These are phyloP conservation scores for Neospermospora avenae DNA, from an alignment of 2,329 filamentous ascomycete genomes.

Conservation along the genomic window DNA sequence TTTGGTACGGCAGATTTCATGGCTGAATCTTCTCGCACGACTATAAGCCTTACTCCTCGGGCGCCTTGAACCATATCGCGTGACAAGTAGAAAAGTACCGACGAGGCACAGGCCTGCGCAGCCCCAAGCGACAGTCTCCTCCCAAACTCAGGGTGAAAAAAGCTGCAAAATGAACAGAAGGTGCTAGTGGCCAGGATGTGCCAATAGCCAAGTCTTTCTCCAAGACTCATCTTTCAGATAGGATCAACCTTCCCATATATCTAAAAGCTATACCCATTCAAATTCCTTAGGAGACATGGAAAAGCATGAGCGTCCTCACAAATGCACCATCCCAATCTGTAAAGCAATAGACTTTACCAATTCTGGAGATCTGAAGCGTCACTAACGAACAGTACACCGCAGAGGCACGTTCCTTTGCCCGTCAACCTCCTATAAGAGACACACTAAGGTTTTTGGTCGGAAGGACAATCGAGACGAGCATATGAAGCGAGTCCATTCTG, in stretches of 20 bases:
- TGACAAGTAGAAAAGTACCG: neutral
- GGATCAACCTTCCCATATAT: neutral
- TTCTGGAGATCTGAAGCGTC: slow-evolving; percentile 12
- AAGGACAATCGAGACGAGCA: slow-evolving; percentile 17
- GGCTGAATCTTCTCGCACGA: too few species aligned
- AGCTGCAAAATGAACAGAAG: neutral
- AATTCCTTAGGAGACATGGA: slow-evolving; percentile 12
- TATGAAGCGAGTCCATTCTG: slow-evolving; percentile 9
- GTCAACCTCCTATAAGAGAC: slow-evolving; percentile 9
- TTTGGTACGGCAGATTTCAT: too few species aligned
- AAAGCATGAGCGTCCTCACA: slow-evolving; percentile 16
- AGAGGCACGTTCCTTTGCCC: slow-evolving; percentile 9
- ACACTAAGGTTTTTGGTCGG: slow-evolving; percentile 7
- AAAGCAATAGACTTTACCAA: slow-evolving; percentile 11
- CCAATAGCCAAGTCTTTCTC: neutral
- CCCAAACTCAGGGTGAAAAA: neutral
- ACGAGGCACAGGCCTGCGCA: neutral
- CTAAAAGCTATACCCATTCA: neutral
- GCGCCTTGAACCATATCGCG: neutral
- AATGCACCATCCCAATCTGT: slow-evolving; percentile 8
- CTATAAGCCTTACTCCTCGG: neutral
- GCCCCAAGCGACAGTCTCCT: neutral
- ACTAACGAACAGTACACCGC: slow-evolving; percentile 12
- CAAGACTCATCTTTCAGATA: slow-evolving; percentile 11
- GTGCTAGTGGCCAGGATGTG: slow-evolving; percentile 6